These are phyloP conservation scores for Chrysanthemum lavandulifolium DNA, from an alignment of 129 eudicot species.

Conservation along the genomic window DNA sequence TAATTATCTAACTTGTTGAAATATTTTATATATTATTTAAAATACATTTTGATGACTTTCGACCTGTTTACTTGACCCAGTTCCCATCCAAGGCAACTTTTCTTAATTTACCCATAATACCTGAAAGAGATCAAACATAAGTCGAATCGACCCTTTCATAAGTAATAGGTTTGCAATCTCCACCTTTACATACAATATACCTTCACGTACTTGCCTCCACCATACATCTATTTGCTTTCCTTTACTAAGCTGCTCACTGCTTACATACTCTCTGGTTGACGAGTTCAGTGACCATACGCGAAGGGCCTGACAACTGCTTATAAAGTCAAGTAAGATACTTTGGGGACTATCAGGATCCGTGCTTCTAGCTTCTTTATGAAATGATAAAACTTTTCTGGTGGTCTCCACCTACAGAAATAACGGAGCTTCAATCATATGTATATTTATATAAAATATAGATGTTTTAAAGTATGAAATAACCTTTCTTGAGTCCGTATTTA, in stretches of 20 bases:
- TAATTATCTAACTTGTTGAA: no score
- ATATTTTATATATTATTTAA: no score
- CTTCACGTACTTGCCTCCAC: conserved; percentile 94
- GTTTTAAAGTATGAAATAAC: conserved; percentile 31
- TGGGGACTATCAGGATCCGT: conserved; percentile 88
- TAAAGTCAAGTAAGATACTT: conserved; percentile 84
- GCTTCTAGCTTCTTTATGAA: conserved; percentile 86
- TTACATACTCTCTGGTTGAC: conserved; percentile 73
- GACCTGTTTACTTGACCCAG: no score
- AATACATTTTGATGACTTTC: no score
- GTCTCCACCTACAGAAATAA: conserved; percentile 71
- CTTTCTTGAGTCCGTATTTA: conserved; percentile 86
- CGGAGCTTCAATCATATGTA: not conserved
- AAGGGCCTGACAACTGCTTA: conserved; percentile 94
- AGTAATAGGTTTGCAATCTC: no score
- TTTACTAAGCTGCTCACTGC: conserved; percentile 86
- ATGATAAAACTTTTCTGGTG: conserved; percentile 75
- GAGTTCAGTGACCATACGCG: conserved; percentile 89
- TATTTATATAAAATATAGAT: not conserved
- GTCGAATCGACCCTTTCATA: no score
- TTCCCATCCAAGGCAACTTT: no score
- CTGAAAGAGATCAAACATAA: no score
- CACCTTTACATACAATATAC: conserved; percentile 28
- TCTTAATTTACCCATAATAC: no score
- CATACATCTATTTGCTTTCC: conserved; percentile 99